These are phyloP conservation scores for Aspergillus caelatus DNA, from an alignment of 2,329 filamentous ascomycete species.

Conservation along the genomic window DNA sequence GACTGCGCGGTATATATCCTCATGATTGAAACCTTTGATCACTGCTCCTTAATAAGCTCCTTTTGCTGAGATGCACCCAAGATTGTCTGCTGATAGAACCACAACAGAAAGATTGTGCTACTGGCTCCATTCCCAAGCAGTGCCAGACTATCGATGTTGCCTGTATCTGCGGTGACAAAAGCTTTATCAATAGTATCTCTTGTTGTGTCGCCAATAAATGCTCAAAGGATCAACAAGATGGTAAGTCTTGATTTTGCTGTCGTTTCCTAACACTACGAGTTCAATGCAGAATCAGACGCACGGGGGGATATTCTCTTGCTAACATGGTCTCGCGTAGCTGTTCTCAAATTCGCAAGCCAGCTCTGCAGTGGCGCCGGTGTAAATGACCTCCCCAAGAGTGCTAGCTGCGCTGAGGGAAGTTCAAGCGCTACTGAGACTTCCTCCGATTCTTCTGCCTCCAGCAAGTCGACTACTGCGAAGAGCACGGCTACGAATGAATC, in stretches of 20 bases:
- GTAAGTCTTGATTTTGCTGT: slow-evolving; percentile 27
- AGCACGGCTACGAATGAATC: not conserved
- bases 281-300: not conserved
- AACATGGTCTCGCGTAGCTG: slow-evolving; percentile 27
- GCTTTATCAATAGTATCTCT: slow-evolving; percentile 52
- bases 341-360: slow-evolving; percentile 37
- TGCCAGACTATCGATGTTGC: slow-evolving; percentile 45
- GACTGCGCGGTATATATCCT: slow-evolving; percentile 57
- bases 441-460: slow-evolving; percentile 9
- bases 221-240: slow-evolving; percentile 43
- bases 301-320: not conserved
- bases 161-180: slow-evolving; percentile 53
- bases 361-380: slow-evolving; percentile 44
- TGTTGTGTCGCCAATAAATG: slow-evolving; percentile 56
- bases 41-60: not conserved
- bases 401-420: slow-evolving; percentile 27
- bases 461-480: not conserved
- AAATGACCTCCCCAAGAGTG: slow-evolving; percentile 36
- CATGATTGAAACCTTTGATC: not conserved
- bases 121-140: slow-evolving; percentile 42
- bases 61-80: not conserved
- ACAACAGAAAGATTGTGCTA: slow-evolving; percentile 42
- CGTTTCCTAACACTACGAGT: not conserved
- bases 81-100: slow-evolving; percentile 5
- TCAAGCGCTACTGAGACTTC: slow-evolving; percentile 21